phyloP scores from a whole-genome alignment of 23 red algal species.

The Pyropia yezoensis region DNA sequence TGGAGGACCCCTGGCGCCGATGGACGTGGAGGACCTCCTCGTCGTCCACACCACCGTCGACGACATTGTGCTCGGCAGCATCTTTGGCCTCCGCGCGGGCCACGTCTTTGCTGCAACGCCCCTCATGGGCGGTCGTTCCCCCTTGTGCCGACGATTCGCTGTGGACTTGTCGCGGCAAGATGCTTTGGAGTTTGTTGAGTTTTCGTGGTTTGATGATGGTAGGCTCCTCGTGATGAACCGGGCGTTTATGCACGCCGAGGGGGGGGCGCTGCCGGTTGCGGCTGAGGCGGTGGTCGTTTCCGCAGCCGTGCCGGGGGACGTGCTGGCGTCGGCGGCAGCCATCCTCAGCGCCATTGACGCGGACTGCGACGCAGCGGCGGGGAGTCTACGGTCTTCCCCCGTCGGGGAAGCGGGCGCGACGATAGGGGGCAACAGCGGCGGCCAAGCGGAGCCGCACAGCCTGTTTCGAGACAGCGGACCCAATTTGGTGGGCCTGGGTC shows the following conservation, averaged over 20 bases:
- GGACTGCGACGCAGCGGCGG: neutral
- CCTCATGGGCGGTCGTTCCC: conserved; percentile 23
- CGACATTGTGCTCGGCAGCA: conserved; percentile 30
- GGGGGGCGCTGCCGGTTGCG: conserved; percentile 5
- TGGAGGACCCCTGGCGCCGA: neutral
- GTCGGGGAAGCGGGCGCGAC: too few species aligned
- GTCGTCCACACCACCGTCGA: conserved; percentile 19
- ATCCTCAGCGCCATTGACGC: conserved; percentile 3
- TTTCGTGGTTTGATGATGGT: conserved; percentile 39
- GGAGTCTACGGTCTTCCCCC: too few species aligned
- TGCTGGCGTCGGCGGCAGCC: neutral
- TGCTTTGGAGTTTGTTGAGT: conserved; percentile 59
- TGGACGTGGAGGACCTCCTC: conserved; percentile 3
- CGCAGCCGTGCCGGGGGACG: neutral
- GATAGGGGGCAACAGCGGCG: too few species aligned
- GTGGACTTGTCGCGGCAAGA: conserved; percentile 21
- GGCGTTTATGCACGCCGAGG: conserved; percentile 32
- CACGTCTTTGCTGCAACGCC: conserved; percentile 44
- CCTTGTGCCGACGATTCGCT: conserved; percentile 43
- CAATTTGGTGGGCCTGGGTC: too few species aligned
- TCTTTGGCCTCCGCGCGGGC: conserved; percentile 30
- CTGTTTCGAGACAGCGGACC: too few species aligned
- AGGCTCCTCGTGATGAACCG: conserved; percentile 32
- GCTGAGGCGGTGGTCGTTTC: too few species aligned
- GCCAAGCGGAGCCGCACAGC: too few species aligned